These are phyloP conservation scores for Ustulina deusta DNA, from an alignment of 2,329 filamentous ascomycete genomes.

Conservation along the genomic window DNA sequence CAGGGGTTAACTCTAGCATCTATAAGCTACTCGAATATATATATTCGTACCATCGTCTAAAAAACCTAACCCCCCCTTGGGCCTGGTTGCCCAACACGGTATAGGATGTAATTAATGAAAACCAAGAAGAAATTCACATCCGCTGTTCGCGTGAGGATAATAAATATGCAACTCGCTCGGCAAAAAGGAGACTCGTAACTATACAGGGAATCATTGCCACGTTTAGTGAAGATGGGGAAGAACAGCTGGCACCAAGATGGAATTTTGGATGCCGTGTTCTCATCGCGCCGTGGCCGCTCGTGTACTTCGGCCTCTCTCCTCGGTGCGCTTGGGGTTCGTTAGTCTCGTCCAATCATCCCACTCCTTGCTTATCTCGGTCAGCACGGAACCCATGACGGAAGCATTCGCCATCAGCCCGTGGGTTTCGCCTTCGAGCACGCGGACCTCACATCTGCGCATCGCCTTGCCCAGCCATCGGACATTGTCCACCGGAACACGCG, in stretches of 20 bases:
- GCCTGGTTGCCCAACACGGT: not conserved
- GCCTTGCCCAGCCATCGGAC: slow-evolving; percentile 93
- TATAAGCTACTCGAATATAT: not conserved
- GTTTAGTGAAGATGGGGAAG: not conserved
- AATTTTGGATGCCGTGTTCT: slow-evolving; percentile 12
- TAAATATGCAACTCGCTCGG: slow-evolving; percentile 5
- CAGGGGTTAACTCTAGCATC: slow-evolving; percentile 15
- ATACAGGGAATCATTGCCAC: not conserved
- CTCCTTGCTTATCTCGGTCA: slow-evolving; percentile 93
- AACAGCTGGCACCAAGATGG: not conserved
- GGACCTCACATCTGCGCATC: slow-evolving; percentile 92
- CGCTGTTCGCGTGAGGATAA: not conserved
- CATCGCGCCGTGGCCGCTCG: slow-evolving; percentile 41
- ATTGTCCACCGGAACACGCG: slow-evolving; percentile 92
- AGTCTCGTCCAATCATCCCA: slow-evolving; percentile 88
- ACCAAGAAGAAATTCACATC: slow-evolving; percentile 2
- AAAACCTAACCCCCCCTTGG: not conserved
- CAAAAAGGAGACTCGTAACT: not conserved
- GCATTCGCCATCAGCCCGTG: slow-evolving; percentile 97
- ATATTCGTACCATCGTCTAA: slow-evolving; percentile 25
- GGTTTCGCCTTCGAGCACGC: slow-evolving; percentile 89
- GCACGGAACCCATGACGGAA: slow-evolving; percentile 89
- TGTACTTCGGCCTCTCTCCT: slow-evolving; percentile 48
- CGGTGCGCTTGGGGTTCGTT: slow-evolving; percentile 56
- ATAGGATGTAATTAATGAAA: slow-evolving; percentile 5